phyloP scores from a whole-genome alignment of 208 protist species.

The Plasmodiophora brassicae region DNA sequence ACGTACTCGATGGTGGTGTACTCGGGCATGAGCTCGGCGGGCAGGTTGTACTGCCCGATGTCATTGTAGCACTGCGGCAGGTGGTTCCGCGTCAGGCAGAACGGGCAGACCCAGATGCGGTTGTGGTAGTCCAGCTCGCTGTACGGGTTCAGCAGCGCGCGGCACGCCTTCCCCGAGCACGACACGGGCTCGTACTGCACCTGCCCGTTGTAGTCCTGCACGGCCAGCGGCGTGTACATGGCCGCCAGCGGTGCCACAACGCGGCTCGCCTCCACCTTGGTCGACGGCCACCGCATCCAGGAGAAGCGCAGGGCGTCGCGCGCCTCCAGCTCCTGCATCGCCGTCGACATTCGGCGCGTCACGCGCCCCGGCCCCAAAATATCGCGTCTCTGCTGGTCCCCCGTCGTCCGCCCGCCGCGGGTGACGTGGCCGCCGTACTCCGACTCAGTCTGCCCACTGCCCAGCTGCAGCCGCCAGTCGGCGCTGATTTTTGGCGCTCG shows the following conservation, averaged over 20 bases:
- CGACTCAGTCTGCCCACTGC: no score
- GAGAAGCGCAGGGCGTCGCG: constrained; percentile 79
- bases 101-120: constrained; percentile 83
- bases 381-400: no score
- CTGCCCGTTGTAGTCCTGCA: constrained; percentile 60
- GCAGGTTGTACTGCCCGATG: constrained; percentile 77
- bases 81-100: constrained; percentile 82
- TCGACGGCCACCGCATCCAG: constrained; percentile 87
- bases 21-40: constrained; percentile 75
- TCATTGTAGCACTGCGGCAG: constrained; percentile 87
- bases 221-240: constrained; percentile 90
- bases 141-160: not conserved
- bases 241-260: constrained; percentile 89
- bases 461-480: no score
- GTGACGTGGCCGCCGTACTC: no score
- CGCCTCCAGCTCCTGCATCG: constrained; percentile 61
- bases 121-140: constrained; percentile 60
- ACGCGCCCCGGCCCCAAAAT: no score
- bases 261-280: constrained; percentile 81
- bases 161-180: constrained; percentile 66
- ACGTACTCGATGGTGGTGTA: constrained; percentile 92
- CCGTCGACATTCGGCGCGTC: no score
- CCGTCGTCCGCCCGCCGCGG: no score
- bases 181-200: constrained; percentile 83
- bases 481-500: no score